phyloP scores from a whole-genome alignment of 2,329 filamentous ascomycete genomes.

The Neurospora sp. region DNA sequence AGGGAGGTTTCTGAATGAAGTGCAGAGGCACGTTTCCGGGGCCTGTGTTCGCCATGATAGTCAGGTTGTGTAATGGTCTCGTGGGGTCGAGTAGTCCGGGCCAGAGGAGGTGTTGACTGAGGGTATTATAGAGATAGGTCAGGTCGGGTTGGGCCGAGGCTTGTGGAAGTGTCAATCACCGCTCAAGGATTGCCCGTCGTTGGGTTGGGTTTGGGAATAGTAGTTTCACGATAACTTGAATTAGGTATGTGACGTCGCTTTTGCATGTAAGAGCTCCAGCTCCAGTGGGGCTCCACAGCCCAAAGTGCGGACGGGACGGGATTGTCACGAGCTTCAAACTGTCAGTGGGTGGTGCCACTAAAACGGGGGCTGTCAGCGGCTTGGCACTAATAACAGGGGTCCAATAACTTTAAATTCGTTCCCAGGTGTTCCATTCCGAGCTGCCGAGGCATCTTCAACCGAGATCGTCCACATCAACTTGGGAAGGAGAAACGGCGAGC shows the following conservation, averaged over 20 bases:
- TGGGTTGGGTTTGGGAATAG: neutral
- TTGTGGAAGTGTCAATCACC: neutral
- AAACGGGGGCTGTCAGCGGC: neutral
- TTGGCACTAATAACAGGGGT: neutral
- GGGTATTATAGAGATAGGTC: neutral
- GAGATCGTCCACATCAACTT: neutral
- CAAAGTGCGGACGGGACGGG: neutral
- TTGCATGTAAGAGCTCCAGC: neutral
- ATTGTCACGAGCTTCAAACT: neutral
- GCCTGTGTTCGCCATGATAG: constrained; percentile 31
- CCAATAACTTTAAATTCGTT: neutral
- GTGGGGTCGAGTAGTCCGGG: neutral
- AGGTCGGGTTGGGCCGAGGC: neutral
- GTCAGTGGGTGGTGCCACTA: neutral
- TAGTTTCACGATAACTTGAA: neutral
- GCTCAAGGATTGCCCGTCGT: neutral
- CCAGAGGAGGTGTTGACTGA: neutral
- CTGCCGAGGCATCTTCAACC: neutral
- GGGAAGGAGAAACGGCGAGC: neutral
- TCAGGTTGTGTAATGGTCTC: neutral
- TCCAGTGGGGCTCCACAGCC: neutral
- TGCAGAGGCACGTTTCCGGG: constrained; percentile 36
- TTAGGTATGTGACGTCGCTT: neutral
- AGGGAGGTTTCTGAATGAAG: constrained; percentile 61
- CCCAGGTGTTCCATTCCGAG: neutral